Evolutionary conservation across 2,329 filamentous ascomycete genomes (phyloP).

Genomic region (Penicillium sp.): DNA sequence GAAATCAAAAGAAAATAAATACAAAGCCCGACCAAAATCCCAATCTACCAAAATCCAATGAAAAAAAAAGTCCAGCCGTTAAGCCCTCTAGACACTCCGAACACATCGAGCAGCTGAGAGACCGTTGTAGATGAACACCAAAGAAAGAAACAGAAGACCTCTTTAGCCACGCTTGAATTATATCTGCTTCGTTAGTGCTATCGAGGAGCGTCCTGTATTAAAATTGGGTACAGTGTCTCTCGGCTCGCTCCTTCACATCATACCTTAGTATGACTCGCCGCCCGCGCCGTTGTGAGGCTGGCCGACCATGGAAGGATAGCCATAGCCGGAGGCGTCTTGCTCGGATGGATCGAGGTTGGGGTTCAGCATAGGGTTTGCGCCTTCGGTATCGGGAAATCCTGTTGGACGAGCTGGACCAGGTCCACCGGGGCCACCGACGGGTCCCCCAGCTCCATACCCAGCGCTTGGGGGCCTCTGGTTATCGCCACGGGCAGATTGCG

Average conservation of each 20-base stretch:
- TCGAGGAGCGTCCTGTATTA: neutral
- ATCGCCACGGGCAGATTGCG: conserved; percentile 71
- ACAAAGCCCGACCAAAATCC: neutral
- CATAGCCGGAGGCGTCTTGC: conserved; percentile 45
- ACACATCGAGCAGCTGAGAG: neutral
- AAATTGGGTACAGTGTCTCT: neutral
- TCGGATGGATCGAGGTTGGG: conserved; percentile 45
- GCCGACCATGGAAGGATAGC: conserved; percentile 47
- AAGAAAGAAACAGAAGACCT: conserved; percentile 7
- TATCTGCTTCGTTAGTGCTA: neutral
- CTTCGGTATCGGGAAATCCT: conserved; percentile 42
- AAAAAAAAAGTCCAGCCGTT: neutral
- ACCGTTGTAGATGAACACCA: neutral
- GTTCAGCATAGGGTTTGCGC: conserved; percentile 46
- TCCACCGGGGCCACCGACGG: conserved; percentile 31
- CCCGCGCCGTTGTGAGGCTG: conserved; percentile 49
- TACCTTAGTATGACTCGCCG: conserved; percentile 43
- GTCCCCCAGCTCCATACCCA: conserved; percentile 44
- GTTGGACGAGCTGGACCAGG: conserved; percentile 31
- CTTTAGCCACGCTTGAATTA: conserved; percentile 1
- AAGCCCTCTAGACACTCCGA: neutral
- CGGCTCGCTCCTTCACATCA: neutral
- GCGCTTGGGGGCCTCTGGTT: conserved; percentile 58
- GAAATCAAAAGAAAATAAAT: neutral
- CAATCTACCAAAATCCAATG: neutral